Base-by-base conservation (phyloP, 2,329 filamentous ascomycete species). In the Amylocarpus encephaloides region DNA sequence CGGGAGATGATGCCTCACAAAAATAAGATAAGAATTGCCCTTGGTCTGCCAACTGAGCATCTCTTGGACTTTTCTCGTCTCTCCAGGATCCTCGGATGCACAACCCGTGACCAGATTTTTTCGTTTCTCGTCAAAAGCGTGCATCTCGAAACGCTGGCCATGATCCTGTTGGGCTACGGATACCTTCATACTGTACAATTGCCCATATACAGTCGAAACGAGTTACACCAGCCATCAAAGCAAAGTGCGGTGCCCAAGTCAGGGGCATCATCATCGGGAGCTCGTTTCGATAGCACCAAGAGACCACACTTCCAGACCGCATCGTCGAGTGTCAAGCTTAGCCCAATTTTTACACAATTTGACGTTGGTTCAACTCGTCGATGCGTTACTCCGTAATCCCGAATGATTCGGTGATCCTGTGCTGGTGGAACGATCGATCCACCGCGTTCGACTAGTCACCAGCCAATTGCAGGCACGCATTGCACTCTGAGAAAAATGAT, bases 1-100 rank as follows among this genome's bases (percentile, higher is more conserved):
- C 46, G 54, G 59, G 57, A 51, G 58, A 57, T 61, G 54, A 57
- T 57, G 38, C 46, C 52, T 54, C 52, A 32, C 15, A 16, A 48
- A 53, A 52, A 43, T 45, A 43, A 53, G 54, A 56, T 55, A 45
- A 52, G 49, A 53, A 40, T 18, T 19, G 34, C 34, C 12, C 5
- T 18, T 40, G 16, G 38, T 18, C 38, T 19, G 13, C 13, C 38
- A 40, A 40, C 13, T 36, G 4, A 13, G 12, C 11, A 16, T 40
- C 18, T 40, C 18, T 16, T 13, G 38, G 38, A 16, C 18, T 16
- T 26, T 30, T 38, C 43, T 36, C 32, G 3, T 5, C 4, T 36
- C 15, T 36, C 11, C 32, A 34, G 9, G 36, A 9, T 36, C 34
- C 34, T 36, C 22, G 22, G 22, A 26, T 26, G 22, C 22, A 16